Percentiles rank a stretch among this genome's conserved stretches.
Conservation (phyloP, 2,329 filamentous ascomycete species). For the Monosporascus sp. region DNA sequence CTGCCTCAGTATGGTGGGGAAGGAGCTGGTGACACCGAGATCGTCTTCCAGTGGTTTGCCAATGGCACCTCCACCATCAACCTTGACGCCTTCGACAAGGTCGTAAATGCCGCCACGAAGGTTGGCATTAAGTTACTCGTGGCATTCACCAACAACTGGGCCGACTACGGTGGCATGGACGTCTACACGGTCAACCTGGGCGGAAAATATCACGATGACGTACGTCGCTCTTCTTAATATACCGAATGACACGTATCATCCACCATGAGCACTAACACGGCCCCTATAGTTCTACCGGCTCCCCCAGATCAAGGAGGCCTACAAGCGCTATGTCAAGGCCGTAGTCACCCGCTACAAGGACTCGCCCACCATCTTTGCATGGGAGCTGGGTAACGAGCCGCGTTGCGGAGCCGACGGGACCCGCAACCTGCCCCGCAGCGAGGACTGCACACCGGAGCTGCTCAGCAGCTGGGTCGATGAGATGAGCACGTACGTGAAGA, state of each 20-base stretch:
- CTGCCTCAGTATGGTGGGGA: conserved; percentile 48
- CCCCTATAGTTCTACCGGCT: conserved; percentile 39
- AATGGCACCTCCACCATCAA: conserved; percentile 42
- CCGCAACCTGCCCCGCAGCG: conserved; percentile 39
- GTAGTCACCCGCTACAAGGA: conserved; percentile 55
- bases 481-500: conserved; percentile 50
- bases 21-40: conserved; percentile 37
- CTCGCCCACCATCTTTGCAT: conserved; percentile 57
- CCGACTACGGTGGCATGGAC: conserved; percentile 55
- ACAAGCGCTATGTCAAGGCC: conserved; percentile 52
- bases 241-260: background rate
- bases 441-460: conserved; percentile 33
- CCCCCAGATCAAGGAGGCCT: conserved; percentile 45
- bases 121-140: conserved; percentile 48
- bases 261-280: background rate
- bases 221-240: conserved; percentile 13
- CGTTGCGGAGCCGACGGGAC: conserved; percentile 40
- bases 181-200: conserved; percentile 52
- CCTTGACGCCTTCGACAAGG: conserved; percentile 42
- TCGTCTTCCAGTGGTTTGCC: conserved; percentile 40
- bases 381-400: conserved; percentile 62
- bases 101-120: conserved; percentile 43
- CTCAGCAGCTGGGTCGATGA: conserved; percentile 45
- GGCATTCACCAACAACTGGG: conserved; percentile 53
- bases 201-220: conserved; percentile 44